phyloP scores from a whole-genome alignment of 805 yeast genomes.

The Lachancea cidri region DNA sequence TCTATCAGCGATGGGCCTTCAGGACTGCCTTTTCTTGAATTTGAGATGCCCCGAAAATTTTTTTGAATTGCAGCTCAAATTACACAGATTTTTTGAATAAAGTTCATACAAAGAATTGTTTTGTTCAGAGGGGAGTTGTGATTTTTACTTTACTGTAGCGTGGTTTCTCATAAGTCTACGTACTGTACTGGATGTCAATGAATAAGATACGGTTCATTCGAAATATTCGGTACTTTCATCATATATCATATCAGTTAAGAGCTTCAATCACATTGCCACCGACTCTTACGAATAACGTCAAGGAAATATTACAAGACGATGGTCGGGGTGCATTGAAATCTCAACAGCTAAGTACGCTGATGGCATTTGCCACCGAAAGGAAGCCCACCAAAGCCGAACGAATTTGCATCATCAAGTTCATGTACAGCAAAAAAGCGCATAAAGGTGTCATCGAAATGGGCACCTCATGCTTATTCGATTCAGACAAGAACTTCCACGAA shows the following conservation, averaged over 20 bases:
- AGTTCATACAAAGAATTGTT: too few species aligned
- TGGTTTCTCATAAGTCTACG: background rate
- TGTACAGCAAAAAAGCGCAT: slow-evolving; percentile 17
- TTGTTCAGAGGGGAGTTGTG: too few species aligned
- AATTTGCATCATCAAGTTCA: slow-evolving; percentile 14
- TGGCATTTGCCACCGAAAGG: slow-evolving; percentile 5
- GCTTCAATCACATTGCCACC: background rate
- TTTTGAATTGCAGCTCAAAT: background rate
- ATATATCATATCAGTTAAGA: background rate
- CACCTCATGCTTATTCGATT: slow-evolving; percentile 13
- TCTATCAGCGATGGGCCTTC: background rate
- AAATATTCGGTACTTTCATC: background rate
- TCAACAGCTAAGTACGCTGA: slow-evolving; percentile 7
- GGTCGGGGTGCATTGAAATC: slow-evolving; percentile 5
- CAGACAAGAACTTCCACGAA: slow-evolving; percentile 8
- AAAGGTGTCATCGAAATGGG: slow-evolving; percentile 16
- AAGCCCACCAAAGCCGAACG: slow-evolving; percentile 10
- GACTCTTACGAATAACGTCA: slow-evolving; percentile 9
- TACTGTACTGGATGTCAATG: background rate
- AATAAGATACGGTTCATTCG: background rate
- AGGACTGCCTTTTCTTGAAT: background rate
- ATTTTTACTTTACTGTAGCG: too few species aligned
- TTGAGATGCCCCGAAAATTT: background rate
- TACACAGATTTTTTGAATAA: too few species aligned
- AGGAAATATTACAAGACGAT: slow-evolving; percentile 6